Conservation (phyloP, 1,284 basidiomycete genomes). For the Tylopilus sp. region DNA sequence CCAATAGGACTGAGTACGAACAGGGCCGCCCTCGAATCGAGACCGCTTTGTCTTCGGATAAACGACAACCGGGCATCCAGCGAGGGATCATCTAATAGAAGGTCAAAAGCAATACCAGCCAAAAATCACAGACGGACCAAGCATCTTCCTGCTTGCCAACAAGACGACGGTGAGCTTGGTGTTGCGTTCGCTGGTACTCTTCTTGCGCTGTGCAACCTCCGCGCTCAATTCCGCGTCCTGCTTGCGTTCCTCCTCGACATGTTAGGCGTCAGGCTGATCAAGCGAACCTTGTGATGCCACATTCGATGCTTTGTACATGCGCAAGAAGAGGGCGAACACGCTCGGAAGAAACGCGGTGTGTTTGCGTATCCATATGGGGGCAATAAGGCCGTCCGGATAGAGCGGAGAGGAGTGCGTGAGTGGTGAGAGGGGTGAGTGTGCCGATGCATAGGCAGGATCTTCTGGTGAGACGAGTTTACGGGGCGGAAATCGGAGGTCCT, state of each 20-base stretch:
- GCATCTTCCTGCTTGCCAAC: neutral
- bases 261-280: slow-evolving; percentile 62
- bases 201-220: slow-evolving; percentile 85
- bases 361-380: slow-evolving; percentile 97
- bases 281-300: slow-evolving; percentile 60
- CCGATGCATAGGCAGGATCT: slow-evolving; percentile 60
- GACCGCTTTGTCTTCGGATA: slow-evolving; percentile 87
- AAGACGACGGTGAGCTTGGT: neutral
- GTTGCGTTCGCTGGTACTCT: slow-evolving; percentile 61
- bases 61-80: slow-evolving; percentile 84
- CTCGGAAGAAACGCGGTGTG: slow-evolving; percentile 92
- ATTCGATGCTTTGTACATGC: slow-evolving; percentile 76
- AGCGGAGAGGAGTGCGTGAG: slow-evolving; percentile 89
- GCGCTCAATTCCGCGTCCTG: slow-evolving; percentile 81
- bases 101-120: neutral
- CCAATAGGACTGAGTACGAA: slow-evolving; percentile 96
- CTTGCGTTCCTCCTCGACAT: slow-evolving; percentile 75
- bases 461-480: slow-evolving; percentile 77
- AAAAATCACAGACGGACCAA: neutral
- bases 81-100: slow-evolving; percentile 77
- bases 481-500: slow-evolving; percentile 86
- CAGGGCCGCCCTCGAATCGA: slow-evolving; percentile 92
- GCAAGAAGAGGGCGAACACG: slow-evolving; percentile 92
- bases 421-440: slow-evolving; percentile 92
- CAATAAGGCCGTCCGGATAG: slow-evolving; percentile 94